phyloP scores from a whole-genome alignment of 2,329 filamentous ascomycete species.

The Hypomyces perniciosus region DNA sequence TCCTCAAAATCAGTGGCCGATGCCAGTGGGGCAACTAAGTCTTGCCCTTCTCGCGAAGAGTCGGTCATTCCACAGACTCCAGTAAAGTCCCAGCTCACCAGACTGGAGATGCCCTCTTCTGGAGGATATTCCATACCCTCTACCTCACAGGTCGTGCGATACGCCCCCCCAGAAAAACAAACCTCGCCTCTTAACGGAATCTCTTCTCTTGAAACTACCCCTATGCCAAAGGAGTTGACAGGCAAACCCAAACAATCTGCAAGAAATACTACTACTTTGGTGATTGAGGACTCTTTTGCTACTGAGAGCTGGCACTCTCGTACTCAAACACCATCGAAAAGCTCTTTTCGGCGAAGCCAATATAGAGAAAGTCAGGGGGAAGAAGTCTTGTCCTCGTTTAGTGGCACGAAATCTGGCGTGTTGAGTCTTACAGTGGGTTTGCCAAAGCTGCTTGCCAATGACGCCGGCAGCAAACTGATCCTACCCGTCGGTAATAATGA shows the following conservation, averaged over 20 bases:
- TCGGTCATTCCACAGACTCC: slow-evolving; percentile 36
- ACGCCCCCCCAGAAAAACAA: slow-evolving; percentile 28
- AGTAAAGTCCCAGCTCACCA: neutral
- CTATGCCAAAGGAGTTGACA: slow-evolving; percentile 16
- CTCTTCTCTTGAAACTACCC: slow-evolving; percentile 21
- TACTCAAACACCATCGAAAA: slow-evolving; percentile 20
- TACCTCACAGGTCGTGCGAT: slow-evolving; percentile 34
- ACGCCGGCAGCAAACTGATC: no score
- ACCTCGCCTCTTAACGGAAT: slow-evolving; percentile 35
- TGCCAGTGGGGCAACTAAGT: slow-evolving; percentile 5
- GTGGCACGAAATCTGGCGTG: no score
- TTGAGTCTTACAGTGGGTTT: no score
- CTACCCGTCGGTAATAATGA: neutral
- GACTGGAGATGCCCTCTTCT: slow-evolving; percentile 35
- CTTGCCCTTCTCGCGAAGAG: slow-evolving; percentile 20
- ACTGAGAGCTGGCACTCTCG: slow-evolving; percentile 29
- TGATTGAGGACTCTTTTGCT: slow-evolving; percentile 42
- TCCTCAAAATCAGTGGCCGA: neutral
- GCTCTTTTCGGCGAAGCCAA: neutral
- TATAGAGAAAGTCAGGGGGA: neutral
- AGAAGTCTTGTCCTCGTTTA: neutral
- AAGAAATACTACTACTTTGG: slow-evolving; percentile 22
- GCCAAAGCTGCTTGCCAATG: no score
- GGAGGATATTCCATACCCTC: slow-evolving; percentile 32
- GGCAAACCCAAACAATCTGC: slow-evolving; percentile 17